These are phyloP conservation scores for Eutrema japonicum DNA, from an alignment of 345 rosid genomes.

Conservation along the genomic window DNA sequence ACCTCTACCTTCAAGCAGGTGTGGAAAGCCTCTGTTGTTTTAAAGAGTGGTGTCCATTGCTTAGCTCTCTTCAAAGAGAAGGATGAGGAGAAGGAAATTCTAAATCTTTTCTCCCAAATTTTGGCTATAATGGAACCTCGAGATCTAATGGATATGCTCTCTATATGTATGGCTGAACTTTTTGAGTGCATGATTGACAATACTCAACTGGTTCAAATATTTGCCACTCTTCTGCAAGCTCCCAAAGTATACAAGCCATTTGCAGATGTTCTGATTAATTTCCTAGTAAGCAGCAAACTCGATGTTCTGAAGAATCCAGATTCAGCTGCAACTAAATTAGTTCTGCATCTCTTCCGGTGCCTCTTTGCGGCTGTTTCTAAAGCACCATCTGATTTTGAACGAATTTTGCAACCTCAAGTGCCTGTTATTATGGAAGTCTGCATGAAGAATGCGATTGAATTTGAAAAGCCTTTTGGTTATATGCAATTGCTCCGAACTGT, in stretches of 20 bases:
- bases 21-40: conserved; percentile 94
- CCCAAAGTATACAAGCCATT: conserved; percentile 81
- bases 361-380: conserved; percentile 90
- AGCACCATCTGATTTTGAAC: conserved; percentile 93
- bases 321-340: conserved; percentile 80
- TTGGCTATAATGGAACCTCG: conserved; percentile 95
- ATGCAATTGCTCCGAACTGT: conserved; percentile 91
- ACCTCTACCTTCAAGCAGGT: conserved; percentile 57
- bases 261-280: conserved; percentile 88
- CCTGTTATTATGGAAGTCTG: conserved; percentile 93
- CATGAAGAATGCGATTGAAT: conserved; percentile 92
- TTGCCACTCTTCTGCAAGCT: conserved; percentile 81
- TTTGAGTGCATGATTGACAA: conserved; percentile 93
- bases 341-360: conserved; percentile 84
- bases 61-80: conserved; percentile 94
- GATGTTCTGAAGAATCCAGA: conserved; percentile 85
- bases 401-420: conserved; percentile 93
- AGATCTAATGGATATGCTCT: conserved; percentile 98
- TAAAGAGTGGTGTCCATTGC: conserved; percentile 93
- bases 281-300: conserved; percentile 84
- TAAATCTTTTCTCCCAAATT: conserved; percentile 83
- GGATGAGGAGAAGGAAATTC: conserved; percentile 96
- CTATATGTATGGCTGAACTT: conserved; percentile 93
- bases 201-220: conserved; percentile 84
- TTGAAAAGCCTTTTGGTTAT: conserved; percentile 91